These are phyloP conservation scores for Ceraceosorus bombacis DNA, from an alignment of 1,284 basidiomycete genomes.

Conservation along the genomic window DNA sequence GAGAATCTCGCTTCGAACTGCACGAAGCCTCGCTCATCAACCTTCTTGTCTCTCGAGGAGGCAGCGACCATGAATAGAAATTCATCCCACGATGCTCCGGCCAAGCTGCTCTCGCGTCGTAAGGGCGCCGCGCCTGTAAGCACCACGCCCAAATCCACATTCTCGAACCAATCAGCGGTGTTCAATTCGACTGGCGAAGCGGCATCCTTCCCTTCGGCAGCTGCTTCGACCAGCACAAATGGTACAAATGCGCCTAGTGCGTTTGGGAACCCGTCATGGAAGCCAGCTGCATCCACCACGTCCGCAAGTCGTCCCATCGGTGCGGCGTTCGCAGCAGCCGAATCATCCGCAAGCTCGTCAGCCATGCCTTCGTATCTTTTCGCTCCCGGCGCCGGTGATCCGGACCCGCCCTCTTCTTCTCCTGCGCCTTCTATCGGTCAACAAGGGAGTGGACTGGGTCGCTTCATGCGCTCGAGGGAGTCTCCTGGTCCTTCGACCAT, in stretches of 20 bases:
- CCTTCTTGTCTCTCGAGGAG: not conserved
- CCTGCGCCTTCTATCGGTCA: not conserved
- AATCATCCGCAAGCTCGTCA: too few relatives aligned
- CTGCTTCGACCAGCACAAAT: not conserved
- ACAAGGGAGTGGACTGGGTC: not conserved
- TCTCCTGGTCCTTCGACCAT: not conserved
- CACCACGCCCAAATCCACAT: not conserved
- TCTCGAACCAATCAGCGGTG: not conserved
- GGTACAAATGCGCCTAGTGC: not conserved
- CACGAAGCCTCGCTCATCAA: not conserved
- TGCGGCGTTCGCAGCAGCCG: not conserved
- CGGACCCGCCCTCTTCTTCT: not conserved
- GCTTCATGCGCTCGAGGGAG: not conserved
- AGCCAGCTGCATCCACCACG: not conserved
- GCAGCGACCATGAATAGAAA: not conserved
- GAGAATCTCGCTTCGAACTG: too few relatives aligned
- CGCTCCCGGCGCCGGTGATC: not conserved
- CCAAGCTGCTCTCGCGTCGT: not conserved
- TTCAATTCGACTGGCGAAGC: not conserved
- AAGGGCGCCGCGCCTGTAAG: not conserved
- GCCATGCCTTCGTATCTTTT: not conserved
- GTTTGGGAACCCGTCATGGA: not conserved
- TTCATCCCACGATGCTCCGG: not conserved
- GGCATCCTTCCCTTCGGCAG: not conserved
- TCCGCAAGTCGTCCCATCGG: not conserved